phyloP scores from a whole-genome alignment of 345 rosid species.

The Leavenworthia alabamica region DNA sequence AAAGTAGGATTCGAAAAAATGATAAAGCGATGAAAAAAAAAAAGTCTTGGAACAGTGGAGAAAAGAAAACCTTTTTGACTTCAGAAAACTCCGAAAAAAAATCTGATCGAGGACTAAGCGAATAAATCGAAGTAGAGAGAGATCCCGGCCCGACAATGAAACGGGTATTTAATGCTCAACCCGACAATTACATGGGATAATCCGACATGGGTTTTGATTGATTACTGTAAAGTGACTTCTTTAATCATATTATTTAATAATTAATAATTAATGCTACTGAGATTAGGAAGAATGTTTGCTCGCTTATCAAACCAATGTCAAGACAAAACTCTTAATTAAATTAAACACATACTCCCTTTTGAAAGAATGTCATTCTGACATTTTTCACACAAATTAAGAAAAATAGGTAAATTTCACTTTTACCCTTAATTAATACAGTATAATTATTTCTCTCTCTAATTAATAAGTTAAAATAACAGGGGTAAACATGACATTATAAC shows the following conservation, averaged over 20 bases:
- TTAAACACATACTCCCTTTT: too few species aligned
- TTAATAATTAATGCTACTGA: conserved; percentile 11
- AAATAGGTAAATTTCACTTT: too few species aligned
- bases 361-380: too few species aligned
- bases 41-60: conserved; percentile 6
- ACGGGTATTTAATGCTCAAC: neutral
- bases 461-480: too few species aligned
- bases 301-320: neutral
- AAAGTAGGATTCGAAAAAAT: neutral
- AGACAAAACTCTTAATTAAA: conserved; percentile 9
- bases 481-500: too few species aligned
- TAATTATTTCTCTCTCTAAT: too few species aligned
- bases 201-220: conserved; percentile 8
- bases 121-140: conserved; percentile 19
- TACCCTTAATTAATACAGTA: too few species aligned
- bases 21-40: neutral
- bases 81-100: conserved; percentile 12
- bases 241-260: neutral
- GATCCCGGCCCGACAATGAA: conserved; percentile 7
- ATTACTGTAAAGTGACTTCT: neutral
- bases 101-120: conserved; percentile 26
- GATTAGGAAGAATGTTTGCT: conserved; percentile 28
- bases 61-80: conserved; percentile 21
- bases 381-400: too few species aligned
- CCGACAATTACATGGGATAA: neutral